Conservation (phyloP, 768 basidiomycete genomes). For the Phaeotremella skinneri region DNA sequence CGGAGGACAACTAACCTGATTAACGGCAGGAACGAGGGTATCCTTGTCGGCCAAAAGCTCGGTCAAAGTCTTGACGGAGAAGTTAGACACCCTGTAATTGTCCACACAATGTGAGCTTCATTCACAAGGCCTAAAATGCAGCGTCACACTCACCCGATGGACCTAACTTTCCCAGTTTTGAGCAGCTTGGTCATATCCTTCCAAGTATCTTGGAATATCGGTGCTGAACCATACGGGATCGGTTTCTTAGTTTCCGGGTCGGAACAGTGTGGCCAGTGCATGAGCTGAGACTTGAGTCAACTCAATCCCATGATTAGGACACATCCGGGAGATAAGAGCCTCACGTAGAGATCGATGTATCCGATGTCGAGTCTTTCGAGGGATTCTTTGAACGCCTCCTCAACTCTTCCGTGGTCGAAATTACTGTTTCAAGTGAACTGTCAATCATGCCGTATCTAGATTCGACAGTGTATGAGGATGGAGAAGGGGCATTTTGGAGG, state of each 20-base stretch:
- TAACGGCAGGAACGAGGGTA: conserved; percentile 55
- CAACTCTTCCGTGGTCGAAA: conserved; percentile 52
- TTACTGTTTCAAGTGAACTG: conserved; percentile 15
- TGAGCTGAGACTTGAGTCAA: conserved; percentile 42
- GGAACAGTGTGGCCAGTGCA: conserved; percentile 53
- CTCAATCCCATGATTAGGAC: not conserved
- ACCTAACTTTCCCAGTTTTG: conserved; percentile 37
- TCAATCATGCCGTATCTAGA: too few relatives aligned
- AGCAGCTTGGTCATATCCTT: conserved; percentile 52
- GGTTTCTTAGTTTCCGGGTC: conserved; percentile 23
- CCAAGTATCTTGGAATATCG: conserved; percentile 53
- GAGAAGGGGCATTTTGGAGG: too few relatives aligned
- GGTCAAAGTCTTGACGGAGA: conserved; percentile 57
- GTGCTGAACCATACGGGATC: conserved; percentile 36
- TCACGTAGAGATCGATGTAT: conserved; percentile 56
- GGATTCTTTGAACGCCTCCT: conserved; percentile 55
- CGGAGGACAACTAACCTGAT: conserved; percentile 51
- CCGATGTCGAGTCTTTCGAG: conserved; percentile 54
- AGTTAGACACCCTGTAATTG: conserved; percentile 61
- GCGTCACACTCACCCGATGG: conserved; percentile 17
- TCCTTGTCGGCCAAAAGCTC: conserved; percentile 1
- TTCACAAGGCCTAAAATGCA: too few relatives aligned
- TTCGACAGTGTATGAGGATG: too few relatives aligned
- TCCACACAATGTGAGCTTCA: too few relatives aligned
- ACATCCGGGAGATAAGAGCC: not conserved